A percentile compares a stretch with the other conserved stretches of the same genome.
phyloP scores from a whole-genome alignment of 352 stramenopile species.

The Nothophytophthora sp. region DNA sequence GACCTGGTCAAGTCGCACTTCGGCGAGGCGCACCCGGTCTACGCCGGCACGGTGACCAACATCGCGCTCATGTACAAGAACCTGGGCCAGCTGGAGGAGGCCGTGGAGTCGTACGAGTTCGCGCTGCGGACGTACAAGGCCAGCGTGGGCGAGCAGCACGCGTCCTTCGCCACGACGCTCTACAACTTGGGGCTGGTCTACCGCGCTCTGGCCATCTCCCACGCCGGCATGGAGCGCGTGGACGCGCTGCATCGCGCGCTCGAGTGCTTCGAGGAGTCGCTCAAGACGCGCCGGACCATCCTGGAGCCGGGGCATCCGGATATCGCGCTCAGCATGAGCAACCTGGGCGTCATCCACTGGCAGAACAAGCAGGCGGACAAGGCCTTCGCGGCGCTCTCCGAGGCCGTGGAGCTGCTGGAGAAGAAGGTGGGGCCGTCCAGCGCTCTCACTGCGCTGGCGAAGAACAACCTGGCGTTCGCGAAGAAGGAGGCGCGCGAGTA shows the following conservation, averaged over 20 bases:
- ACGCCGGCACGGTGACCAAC: conserved; percentile 85
- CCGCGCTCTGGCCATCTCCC: conserved; percentile 53
- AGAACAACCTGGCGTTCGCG: conserved; percentile 85
- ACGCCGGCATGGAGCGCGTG: conserved; percentile 72
- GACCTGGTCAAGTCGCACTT: conserved; percentile 77
- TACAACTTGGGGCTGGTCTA: conserved; percentile 84
- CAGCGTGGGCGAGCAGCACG: conserved; percentile 77
- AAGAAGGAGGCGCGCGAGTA: conserved; percentile 78
- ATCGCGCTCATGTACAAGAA: conserved; percentile 91
- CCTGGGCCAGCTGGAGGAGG: conserved; percentile 69
- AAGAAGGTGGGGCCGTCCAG: conserved; percentile 56
- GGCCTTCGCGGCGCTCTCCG: conserved; percentile 55
- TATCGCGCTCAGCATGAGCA: conserved; percentile 82
- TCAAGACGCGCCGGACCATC: conserved; percentile 72
- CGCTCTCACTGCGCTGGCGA: conserved; percentile 70
- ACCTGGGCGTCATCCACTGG: conserved; percentile 80
- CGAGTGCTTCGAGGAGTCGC: conserved; percentile 79
- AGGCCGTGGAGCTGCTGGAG: conserved; percentile 64
- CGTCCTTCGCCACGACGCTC: conserved; percentile 83
- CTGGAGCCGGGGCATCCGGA: conserved; percentile 77
- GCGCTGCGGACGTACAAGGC: conserved; percentile 82
- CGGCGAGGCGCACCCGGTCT: conserved; percentile 77
- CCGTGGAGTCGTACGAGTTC: conserved; percentile 81
- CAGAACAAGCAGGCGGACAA: conserved; percentile 82
- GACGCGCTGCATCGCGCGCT: conserved; percentile 60